Conservation (phyloP, 1,284 basidiomycete genomes). For the Blastosporella zonata region DNA sequence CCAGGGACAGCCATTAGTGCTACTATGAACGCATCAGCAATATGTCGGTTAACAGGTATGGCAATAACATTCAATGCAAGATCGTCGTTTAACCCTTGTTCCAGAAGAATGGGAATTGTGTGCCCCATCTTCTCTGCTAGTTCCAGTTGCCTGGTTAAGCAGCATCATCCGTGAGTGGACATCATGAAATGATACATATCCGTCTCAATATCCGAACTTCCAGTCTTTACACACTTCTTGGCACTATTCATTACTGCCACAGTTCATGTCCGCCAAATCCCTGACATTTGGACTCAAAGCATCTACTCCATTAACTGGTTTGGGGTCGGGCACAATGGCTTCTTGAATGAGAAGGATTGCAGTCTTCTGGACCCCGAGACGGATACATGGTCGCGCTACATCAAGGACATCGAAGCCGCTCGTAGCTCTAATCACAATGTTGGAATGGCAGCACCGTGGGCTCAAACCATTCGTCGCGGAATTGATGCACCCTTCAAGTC, state of each 20-base stretch:
- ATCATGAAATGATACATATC: neutral
- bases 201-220: slow-evolving; percentile 7
- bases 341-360: slow-evolving; percentile 7
- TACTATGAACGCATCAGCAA: slow-evolving; percentile 39
- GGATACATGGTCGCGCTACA: slow-evolving; percentile 28
- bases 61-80: slow-evolving; percentile 7
- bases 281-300: slow-evolving; percentile 49
- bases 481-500: slow-evolving; percentile 42
- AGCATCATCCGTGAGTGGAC: slow-evolving; percentile 46
- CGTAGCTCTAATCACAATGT: slow-evolving; percentile 18
- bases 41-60: slow-evolving; percentile 40
- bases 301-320: slow-evolving; percentile 62
- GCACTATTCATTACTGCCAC: slow-evolving; percentile 43
- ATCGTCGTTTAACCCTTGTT: neutral
- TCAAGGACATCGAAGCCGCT: slow-evolving; percentile 31
- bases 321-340: slow-evolving; percentile 15
- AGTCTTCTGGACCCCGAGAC: slow-evolving; percentile 8
- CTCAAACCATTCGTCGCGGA: slow-evolving; percentile 44
- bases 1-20: slow-evolving; percentile 45
- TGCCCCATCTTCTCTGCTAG: slow-evolving; percentile 49
- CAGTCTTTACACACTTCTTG: slow-evolving; percentile 58
- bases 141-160: slow-evolving; percentile 53
- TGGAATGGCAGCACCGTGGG: slow-evolving; percentile 43
- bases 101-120: slow-evolving; percentile 45
- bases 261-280: slow-evolving; percentile 39